phyloP scores from a whole-genome alignment of 495 filamentous ascomycete genomes.

The Penicillium soppii region DNA sequence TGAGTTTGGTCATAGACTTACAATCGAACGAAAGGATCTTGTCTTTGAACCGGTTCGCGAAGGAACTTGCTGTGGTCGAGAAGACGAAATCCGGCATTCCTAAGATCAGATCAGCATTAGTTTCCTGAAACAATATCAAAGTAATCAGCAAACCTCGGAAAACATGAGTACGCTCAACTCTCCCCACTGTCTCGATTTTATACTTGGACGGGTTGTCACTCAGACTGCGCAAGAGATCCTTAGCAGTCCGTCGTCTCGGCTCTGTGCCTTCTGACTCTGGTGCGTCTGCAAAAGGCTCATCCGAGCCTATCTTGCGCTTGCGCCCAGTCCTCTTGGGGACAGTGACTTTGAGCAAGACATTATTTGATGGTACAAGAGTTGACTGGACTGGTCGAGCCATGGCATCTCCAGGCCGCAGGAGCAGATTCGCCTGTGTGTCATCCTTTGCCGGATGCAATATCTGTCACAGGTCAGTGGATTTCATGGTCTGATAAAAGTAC shows the following conservation, averaged over 20 bases:
- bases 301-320: constrained; percentile 73
- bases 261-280: constrained; percentile 4
- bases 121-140: not conserved
- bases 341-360: constrained; percentile 81
- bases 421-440: constrained; percentile 50
- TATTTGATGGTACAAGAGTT: constrained; percentile 66
- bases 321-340: constrained; percentile 84
- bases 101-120: constrained; percentile 10
- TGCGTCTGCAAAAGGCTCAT: constrained; percentile 57
- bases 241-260: constrained; percentile 26
- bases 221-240: constrained; percentile 60
- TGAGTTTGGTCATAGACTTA: constrained; percentile 23
- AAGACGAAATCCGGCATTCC: constrained; percentile 76
- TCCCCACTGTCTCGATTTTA: constrained; percentile 66
- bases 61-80: constrained; percentile 56
- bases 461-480: constrained; percentile 25
- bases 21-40: constrained; percentile 64
- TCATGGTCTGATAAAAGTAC: not conserved
- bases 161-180: constrained; percentile 76
- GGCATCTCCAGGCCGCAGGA: constrained; percentile 74
- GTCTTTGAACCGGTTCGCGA: constrained; percentile 65
- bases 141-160: constrained; percentile 61
- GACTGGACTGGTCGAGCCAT: constrained; percentile 74
- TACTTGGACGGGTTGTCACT: constrained; percentile 71
- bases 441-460: constrained; percentile 41